Conservation (phyloP, 225 moss, liverwort and hornwort species). For the Bryoerythrophyllum caledonicum region DNA sequence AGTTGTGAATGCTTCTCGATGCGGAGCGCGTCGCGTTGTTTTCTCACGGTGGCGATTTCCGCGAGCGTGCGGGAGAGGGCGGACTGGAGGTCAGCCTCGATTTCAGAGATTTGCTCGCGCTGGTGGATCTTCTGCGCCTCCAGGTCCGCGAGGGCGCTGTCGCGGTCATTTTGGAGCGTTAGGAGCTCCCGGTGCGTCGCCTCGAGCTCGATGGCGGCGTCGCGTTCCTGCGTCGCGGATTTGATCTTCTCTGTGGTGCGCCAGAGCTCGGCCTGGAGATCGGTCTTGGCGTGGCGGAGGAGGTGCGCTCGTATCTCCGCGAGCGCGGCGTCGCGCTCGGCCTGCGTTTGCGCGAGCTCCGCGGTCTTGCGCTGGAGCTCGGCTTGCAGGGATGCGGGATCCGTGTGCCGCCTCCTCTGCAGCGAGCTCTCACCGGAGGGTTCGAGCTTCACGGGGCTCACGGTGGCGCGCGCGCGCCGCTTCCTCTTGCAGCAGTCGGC, state of each 20-base stretch:
- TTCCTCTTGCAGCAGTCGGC: too few relatives aligned
- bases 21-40: constrained; percentile 32
- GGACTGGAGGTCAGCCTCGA: constrained; percentile 19
- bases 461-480: neutral
- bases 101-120: constrained; percentile 27
- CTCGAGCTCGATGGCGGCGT: constrained; percentile 2
- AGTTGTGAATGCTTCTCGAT: constrained; percentile 30
- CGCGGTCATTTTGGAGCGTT: neutral
- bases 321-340: too few relatives aligned
- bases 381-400: too few relatives aligned
- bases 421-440: too few relatives aligned
- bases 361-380: too few relatives aligned
- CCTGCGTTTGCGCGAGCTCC: too few relatives aligned
- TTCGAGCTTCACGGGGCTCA: constrained; percentile 19
- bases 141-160: constrained; percentile 14
- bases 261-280: constrained; percentile 34
- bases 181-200: neutral
- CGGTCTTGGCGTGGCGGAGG: too few relatives aligned
- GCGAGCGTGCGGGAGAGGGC: constrained; percentile 16
- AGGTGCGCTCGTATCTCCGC: too few relatives aligned
- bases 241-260: constrained; percentile 36
- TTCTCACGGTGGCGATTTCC: neutral
- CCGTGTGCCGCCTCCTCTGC: too few relatives aligned
- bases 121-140: constrained; percentile 28
- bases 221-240: constrained; percentile 26